Evolutionary conservation across 768 basidiomycete genomes (phyloP).

Genomic region (Albatrellus ellisii): DNA sequence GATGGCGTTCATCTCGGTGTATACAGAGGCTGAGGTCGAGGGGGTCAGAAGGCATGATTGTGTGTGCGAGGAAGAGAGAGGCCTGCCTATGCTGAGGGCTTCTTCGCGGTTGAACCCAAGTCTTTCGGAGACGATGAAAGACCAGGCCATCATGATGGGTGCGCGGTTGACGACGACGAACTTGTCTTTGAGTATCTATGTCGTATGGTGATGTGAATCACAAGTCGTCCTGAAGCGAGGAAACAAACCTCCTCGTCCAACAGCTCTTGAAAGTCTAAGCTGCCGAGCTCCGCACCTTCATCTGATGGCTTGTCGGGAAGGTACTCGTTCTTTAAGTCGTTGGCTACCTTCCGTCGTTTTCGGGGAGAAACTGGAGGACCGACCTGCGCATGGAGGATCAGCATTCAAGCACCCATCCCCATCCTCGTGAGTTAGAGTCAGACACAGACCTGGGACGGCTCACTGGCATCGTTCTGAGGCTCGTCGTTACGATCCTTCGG

Average conservation of each 20-base stretch:
- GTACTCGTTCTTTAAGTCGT: slow-evolving; percentile 35
- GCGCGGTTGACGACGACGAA: slow-evolving; percentile 75
- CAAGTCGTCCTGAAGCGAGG: background rate
- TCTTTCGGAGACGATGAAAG: slow-evolving; percentile 71
- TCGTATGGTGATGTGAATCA: slow-evolving; percentile 2
- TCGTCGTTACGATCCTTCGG: slow-evolving; percentile 6
- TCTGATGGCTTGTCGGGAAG: slow-evolving; percentile 38
- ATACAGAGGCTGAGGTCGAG: slow-evolving; percentile 59
- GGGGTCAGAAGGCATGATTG: background rate
- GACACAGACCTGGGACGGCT: slow-evolving; percentile 5
- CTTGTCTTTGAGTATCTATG: slow-evolving; percentile 46
- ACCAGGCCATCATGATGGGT: slow-evolving; percentile 92
- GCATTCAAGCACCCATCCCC: background rate
- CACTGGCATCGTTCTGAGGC: background rate
- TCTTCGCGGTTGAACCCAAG: slow-evolving; percentile 83
- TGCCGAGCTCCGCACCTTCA: slow-evolving; percentile 36
- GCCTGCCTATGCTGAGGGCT: slow-evolving; percentile 77
- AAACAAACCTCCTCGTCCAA: slow-evolving; percentile 53
- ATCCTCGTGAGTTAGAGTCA: background rate
- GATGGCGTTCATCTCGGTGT: slow-evolving; percentile 86
- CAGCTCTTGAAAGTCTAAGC: slow-evolving; percentile 60
- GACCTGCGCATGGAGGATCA: background rate
- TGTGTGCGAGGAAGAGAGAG: background rate
- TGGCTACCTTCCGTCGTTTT: slow-evolving; percentile 40
- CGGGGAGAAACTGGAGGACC: slow-evolving; percentile 3